Conservation (phyloP, 1,139 yeast genomes). For the Magnusiomyces clavatus region DNA sequence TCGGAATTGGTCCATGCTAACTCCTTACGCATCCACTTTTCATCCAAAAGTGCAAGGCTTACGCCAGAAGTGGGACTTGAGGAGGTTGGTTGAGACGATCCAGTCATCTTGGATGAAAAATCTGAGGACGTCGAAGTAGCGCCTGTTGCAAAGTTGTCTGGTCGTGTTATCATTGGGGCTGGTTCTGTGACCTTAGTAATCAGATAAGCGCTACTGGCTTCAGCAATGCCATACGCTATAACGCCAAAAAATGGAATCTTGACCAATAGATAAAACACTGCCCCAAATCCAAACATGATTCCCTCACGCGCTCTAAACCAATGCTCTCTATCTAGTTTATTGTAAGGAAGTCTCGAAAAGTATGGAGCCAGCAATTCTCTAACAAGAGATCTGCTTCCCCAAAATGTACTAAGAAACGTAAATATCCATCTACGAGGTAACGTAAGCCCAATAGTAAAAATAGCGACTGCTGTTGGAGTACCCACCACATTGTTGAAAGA, state of each 20-base stretch:
- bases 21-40: slow-evolving; percentile 4
- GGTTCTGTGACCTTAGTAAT: slow-evolving; percentile 49
- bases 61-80: background rate
- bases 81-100: slow-evolving; percentile 39
- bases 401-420: slow-evolving; percentile 37
- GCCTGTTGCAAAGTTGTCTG: slow-evolving; percentile 42
- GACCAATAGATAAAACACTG: slow-evolving; percentile 42
- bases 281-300: slow-evolving; percentile 49
- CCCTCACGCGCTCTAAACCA: slow-evolving; percentile 56
- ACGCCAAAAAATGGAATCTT: slow-evolving; percentile 43
- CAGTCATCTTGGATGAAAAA: slow-evolving; percentile 46
- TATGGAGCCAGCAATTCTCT: slow-evolving; percentile 47
- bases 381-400: slow-evolving; percentile 41
- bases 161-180: slow-evolving; percentile 44
- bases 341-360: slow-evolving; percentile 43
- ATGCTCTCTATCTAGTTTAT: slow-evolving; percentile 38
- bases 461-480: slow-evolving; percentile 36
- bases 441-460: slow-evolving; percentile 34
- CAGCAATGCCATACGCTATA: slow-evolving; percentile 48
- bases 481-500: slow-evolving; percentile 43
- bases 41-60: background rate
- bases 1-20: slow-evolving; percentile 8
- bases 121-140: slow-evolving; percentile 52
- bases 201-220: slow-evolving; percentile 47
- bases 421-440: slow-evolving; percentile 35